A percentile compares a stretch with the other conserved stretches of the same genome.
These are phyloP conservation scores for Aspergillus sp. DNA, from an alignment of 2,329 filamentous ascomycete species.

Conservation along the genomic window DNA sequence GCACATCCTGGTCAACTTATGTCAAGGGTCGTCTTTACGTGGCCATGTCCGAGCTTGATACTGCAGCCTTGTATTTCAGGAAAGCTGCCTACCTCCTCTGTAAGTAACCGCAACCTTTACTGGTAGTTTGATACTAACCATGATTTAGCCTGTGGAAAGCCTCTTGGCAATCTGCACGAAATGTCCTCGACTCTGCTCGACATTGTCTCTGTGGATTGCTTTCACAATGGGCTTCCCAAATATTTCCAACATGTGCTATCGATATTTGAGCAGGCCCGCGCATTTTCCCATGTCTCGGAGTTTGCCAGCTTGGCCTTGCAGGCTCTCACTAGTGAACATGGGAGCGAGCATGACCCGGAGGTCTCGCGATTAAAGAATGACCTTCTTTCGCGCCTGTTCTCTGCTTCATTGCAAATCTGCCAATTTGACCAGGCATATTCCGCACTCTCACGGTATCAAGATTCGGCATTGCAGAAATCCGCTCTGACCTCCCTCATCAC, in stretches of 20 bases:
- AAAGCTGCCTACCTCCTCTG: conserved; percentile 81
- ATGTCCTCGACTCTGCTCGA: conserved; percentile 66
- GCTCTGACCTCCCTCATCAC: conserved; percentile 68
- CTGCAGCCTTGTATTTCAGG: conserved; percentile 74
- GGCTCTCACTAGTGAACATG: conserved; percentile 47
- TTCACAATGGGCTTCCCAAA: conserved; percentile 71
- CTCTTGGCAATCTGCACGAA: conserved; percentile 45
- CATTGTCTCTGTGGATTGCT: conserved; percentile 67
- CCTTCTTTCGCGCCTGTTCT: conserved; percentile 80
- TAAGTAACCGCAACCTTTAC: conserved; percentile 51
- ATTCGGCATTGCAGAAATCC: conserved; percentile 69
- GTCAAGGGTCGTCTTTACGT: conserved; percentile 79
- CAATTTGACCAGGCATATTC: conserved; percentile 82
- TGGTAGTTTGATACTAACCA: conserved; percentile 18
- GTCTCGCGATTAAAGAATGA: conserved; percentile 58
- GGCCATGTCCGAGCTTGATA: conserved; percentile 69
- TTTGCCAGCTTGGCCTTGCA: conserved; percentile 77
- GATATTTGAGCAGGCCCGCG: conserved; percentile 75
- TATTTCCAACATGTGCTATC: conserved; percentile 86
- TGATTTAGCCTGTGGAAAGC: conserved; percentile 42
- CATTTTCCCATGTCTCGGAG: conserved; percentile 78
- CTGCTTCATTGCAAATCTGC: conserved; percentile 73
- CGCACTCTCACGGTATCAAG: conserved; percentile 70
- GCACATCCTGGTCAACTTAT: conserved; percentile 66
- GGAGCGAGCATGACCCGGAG: conserved; percentile 35